phyloP scores from a whole-genome alignment of 2,329 filamentous ascomycete genomes.

The Saccharata proteae region DNA sequence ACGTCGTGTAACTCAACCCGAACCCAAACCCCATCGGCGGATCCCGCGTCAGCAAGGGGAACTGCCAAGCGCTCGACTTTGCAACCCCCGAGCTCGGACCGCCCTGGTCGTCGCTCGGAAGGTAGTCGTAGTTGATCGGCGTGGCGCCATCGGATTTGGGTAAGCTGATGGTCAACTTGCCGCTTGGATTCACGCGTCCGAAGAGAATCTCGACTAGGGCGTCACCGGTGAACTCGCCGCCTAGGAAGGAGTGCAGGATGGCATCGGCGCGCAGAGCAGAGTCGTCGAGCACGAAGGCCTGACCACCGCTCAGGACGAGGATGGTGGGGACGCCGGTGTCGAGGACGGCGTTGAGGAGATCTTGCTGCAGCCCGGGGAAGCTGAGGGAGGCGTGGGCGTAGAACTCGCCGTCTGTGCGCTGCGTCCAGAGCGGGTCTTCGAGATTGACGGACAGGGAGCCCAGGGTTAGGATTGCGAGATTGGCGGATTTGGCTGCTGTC shows the following conservation, averaged over 20 bases:
- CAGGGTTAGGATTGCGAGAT: constrained; percentile 4
- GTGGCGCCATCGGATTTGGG: no score
- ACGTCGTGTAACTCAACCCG: no score
- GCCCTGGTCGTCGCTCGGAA: no score
- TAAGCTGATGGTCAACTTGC: constrained; percentile 10
- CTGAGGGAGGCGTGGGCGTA: constrained; percentile 21
- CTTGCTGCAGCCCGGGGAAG: constrained; percentile 22
- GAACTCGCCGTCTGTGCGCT: constrained; percentile 20
- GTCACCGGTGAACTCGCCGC: constrained; percentile 5
- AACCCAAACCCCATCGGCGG: no score
- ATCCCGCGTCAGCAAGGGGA: no score
- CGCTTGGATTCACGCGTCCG: constrained; percentile 9
- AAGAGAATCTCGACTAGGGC: constrained; percentile 10
- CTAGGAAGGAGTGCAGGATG: constrained; percentile 5
- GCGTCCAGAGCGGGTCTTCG: background rate
- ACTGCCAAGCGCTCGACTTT: no score
- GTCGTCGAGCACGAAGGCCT: constrained; percentile 19
- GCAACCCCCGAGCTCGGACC: no score
- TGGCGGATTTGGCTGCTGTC: background rate
- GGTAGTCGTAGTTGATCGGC: no score
- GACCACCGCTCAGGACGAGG: constrained; percentile 19
- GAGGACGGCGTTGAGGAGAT: constrained; percentile 23
- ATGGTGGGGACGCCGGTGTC: constrained; percentile 20
- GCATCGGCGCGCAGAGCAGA: constrained; percentile 11
- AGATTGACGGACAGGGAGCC: constrained; percentile 1